Conservation (phyloP, 1,139 yeast species). For the Magnusiomyces ingens region DNA sequence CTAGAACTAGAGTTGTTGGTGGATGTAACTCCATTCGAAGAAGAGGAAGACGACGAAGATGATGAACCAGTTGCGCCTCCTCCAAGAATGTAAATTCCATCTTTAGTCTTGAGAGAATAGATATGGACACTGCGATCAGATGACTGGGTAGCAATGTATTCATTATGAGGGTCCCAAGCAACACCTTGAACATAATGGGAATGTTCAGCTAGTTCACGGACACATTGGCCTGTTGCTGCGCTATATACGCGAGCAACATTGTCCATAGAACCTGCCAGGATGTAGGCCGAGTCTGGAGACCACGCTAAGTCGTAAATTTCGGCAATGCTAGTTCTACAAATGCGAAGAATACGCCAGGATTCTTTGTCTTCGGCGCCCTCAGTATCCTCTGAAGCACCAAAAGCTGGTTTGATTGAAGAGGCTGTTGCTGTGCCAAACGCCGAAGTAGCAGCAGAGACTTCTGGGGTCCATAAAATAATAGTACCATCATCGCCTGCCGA, state of each 20-base stretch:
- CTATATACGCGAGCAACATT: constrained; percentile 67
- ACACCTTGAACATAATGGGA: constrained; percentile 92
- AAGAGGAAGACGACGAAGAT: no score
- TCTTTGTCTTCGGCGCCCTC: constrained; percentile 47
- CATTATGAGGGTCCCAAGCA: constrained; percentile 83
- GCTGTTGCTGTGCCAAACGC: constrained; percentile 6
- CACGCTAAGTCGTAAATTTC: constrained; percentile 88
- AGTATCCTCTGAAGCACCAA: constrained; percentile 31
- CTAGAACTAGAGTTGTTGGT: constrained; percentile 8
- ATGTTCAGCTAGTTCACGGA: constrained; percentile 65
- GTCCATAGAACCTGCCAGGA: constrained; percentile 91
- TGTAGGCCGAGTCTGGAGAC: constrained; percentile 74
- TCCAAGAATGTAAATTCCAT: constrained; percentile 37
- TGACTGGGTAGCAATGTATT: constrained; percentile 76
- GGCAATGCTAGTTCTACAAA: constrained; percentile 54
- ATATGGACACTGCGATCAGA: constrained; percentile 80
- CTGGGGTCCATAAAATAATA: constrained; percentile 65
- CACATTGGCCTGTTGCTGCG: constrained; percentile 50
- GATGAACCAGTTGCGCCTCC: constrained; percentile 27
- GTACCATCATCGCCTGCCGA: constrained; percentile 95
- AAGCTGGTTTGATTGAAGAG: constrained; percentile 9
- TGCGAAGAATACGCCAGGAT: constrained; percentile 56
- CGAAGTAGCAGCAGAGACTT: constrained; percentile 20
- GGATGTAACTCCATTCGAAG: no score
- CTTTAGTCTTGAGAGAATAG: constrained; percentile 40